Evolutionary conservation across 257 asterid genomes (phyloP).

Genomic region (Fraxinus americana): DNA sequence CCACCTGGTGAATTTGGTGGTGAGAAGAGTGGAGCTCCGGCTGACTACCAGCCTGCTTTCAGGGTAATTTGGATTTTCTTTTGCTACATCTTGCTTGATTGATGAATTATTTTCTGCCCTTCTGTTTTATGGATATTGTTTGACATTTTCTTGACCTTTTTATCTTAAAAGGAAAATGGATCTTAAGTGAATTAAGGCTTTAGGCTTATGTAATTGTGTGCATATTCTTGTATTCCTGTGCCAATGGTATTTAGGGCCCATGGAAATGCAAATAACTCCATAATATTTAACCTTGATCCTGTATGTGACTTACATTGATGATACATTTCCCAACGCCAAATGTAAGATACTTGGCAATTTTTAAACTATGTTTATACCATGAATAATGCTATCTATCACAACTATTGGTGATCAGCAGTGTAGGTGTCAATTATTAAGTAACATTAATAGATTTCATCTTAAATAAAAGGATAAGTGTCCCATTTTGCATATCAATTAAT

Average conservation of each 20-base stretch:
- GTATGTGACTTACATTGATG: too few species aligned
- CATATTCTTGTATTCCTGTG: neutral
- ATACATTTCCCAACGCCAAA: too few species aligned
- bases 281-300: neutral
- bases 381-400: too few species aligned
- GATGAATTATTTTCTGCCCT: neutral
- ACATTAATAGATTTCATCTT: too few species aligned
- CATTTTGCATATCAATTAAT: too few species aligned
- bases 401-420: too few species aligned
- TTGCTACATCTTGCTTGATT: neutral
- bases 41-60: conserved; percentile 86
- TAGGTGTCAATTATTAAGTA: too few species aligned
- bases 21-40: conserved; percentile 90
- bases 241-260: too few species aligned
- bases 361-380: too few species aligned
- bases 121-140: neutral
- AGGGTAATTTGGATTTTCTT: conserved; percentile 46
- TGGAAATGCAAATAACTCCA: neutral
- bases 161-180: too few species aligned
- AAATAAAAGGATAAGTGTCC: too few species aligned
- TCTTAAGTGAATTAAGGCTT: neutral
- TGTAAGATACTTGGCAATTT: too few species aligned
- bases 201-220: neutral
- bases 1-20: conserved; percentile 80
- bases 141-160: neutral